Conservation (phyloP, 2,329 filamentous ascomycete species). For the Scedosporium dehoogii region DNA sequence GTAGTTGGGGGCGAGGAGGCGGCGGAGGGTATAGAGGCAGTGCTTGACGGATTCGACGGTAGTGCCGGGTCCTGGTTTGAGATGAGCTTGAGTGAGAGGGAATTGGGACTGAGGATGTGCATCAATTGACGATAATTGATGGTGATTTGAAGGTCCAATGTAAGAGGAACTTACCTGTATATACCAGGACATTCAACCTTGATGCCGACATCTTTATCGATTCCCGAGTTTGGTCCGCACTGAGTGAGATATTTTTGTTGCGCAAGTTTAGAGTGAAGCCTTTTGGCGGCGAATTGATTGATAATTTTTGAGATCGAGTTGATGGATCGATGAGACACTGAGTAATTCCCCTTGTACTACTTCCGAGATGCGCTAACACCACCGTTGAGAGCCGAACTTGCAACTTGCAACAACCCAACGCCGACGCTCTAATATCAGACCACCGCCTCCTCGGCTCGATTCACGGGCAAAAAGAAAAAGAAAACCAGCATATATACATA, state of each 20-base stretch:
- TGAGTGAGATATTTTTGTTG: background rate
- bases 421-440: background rate
- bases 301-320: too few relatives aligned
- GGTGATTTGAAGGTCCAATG: background rate
- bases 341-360: background rate
- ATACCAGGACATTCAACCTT: conserved; percentile 85
- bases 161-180: conserved; percentile 55
- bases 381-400: background rate
- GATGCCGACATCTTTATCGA: conserved; percentile 46
- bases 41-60: conserved; percentile 85
- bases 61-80: conserved; percentile 61
- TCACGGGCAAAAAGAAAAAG: background rate
- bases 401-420: background rate
- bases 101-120: conserved; percentile 11
- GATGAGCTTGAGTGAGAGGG: conserved; percentile 1
- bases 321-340: background rate
- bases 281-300: too few relatives aligned
- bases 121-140: background rate
- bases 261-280: background rate
- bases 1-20: conserved; percentile 81
- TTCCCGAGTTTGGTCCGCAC: background rate
- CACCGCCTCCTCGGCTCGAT: background rate
- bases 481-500: background rate
- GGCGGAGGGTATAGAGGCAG: conserved; percentile 75
- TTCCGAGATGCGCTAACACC: background rate